These are phyloP conservation scores for Pisolithus marmoratus DNA, from an alignment of 768 basidiomycete genomes.

Conservation along the genomic window DNA sequence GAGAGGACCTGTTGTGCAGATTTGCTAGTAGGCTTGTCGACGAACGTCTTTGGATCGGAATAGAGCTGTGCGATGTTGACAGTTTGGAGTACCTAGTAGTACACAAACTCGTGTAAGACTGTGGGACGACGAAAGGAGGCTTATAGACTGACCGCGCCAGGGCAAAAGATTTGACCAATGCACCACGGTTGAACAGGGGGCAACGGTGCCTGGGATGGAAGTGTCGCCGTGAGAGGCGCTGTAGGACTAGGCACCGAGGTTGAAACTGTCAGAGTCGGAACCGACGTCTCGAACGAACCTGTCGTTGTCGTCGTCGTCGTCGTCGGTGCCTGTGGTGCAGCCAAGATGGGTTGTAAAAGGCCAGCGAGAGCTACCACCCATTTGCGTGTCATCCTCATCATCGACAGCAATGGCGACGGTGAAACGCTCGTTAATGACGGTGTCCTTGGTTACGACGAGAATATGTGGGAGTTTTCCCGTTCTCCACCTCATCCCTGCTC, in stretches of 20 bases:
- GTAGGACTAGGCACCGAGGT: constrained; percentile 66
- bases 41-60: constrained; percentile 82
- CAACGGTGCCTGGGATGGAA: constrained; percentile 60
- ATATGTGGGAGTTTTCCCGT: no score
- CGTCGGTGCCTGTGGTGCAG: constrained; percentile 11
- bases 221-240: constrained; percentile 39
- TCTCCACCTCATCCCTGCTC: no score
- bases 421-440: no score
- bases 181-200: constrained; percentile 78
- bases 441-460: no score
- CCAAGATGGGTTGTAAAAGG: constrained; percentile 10
- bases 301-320: constrained; percentile 7
- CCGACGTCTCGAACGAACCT: constrained; percentile 3
- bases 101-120: neutral
- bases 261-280: constrained; percentile 38
- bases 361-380: constrained; percentile 9
- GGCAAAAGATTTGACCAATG: constrained; percentile 70
- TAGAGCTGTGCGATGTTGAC: constrained; percentile 74
- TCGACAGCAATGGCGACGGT: no score
- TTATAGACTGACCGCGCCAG: constrained; percentile 52
- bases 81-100: constrained; percentile 68
- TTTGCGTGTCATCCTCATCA: constrained; percentile 27
- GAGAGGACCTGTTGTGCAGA: constrained; percentile 58
- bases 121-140: neutral
- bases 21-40: constrained; percentile 81